Base-by-base conservation (phyloP, 148 eudicot genomes). In the Cornus suecica region DNA sequence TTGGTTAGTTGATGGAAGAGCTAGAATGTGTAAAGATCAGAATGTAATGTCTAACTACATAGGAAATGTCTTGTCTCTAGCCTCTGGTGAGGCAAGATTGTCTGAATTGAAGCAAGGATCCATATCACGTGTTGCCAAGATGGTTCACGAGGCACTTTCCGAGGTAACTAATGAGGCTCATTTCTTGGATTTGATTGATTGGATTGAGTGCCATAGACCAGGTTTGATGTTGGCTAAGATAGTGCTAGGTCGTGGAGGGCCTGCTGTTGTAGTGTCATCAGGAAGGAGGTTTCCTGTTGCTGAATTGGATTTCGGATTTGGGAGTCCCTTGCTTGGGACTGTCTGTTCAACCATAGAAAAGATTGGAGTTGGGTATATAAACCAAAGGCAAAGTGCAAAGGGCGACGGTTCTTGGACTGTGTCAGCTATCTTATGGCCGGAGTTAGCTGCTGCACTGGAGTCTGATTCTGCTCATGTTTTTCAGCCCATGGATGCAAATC, bases 361-460 rank as follows among this genome's bases (percentile, higher is more conserved):
- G 75, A 56, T 83, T 67, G 85, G 85, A 61, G 85, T 79, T 72
- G 85, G 85, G 5, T 83, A 83, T 31, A 68, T 83, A 14, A 83
- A 83, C 77, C 85, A 83, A n/a, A 75, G 85, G 77, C 70, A 67
- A 24, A 79, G 82, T 72, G 85, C 82, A 10, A 69, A 41, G 22
- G 79, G 71, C 11, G 82, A 83, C 28, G 85, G 82, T 2, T 79
- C 85, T 45, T 83, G 85, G 85, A 79, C 77, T 30, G 80, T 83
- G 5, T 83, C 85, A 2, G 82, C 82, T 3, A 83, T 83, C 41
- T 30, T 82, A 23, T 82, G 85, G 85, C 85, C 85, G 10, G 85
- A 82, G 65, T 74, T 82, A 64, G 81, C 69, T 30, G 81, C 70
- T 14, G 85, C 81, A 6, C 70, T 82, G 9, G 85, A 82, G 71